phyloP scores from a whole-genome alignment of 345 rosid genomes.

The Linum usitatissimum region DNA sequence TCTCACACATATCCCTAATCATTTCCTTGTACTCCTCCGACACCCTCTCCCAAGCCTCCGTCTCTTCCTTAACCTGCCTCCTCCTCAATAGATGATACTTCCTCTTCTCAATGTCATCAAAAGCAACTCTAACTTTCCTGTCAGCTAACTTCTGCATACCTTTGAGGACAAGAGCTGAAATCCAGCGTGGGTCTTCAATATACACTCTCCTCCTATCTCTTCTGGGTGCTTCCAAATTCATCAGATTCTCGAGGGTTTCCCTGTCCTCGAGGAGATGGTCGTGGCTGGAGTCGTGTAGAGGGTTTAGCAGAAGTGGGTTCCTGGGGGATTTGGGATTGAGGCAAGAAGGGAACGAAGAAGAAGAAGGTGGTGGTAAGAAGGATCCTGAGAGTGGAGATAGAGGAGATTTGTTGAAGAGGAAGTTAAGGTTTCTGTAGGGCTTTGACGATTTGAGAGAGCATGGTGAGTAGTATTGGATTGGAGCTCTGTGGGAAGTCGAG shows the following conservation, averaged over 20 bases:
- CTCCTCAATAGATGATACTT: constrained; percentile 56
- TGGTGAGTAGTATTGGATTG: constrained; percentile 32
- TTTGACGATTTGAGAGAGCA: constrained; percentile 16
- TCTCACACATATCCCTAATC: constrained; percentile 72
- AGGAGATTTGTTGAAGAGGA: constrained; percentile 14
- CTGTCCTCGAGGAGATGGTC: constrained; percentile 23
- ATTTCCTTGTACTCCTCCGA: constrained; percentile 64
- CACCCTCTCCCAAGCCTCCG: constrained; percentile 86
- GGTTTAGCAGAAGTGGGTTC: constrained; percentile 14
- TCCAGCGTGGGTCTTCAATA: constrained; percentile 78
- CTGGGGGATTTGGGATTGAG: constrained; percentile 13
- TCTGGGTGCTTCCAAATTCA: constrained; percentile 20
- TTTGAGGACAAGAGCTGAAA: constrained; percentile 53
- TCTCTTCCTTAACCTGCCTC: constrained; percentile 76
- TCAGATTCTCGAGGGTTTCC: constrained; percentile 22
- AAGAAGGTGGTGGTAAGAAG: constrained; percentile 15
- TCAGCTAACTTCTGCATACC: constrained; percentile 37
- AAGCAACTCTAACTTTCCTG: constrained; percentile 38
- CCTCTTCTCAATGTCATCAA: constrained; percentile 42
- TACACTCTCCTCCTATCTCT: constrained; percentile 22
- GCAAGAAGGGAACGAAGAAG: constrained; percentile 25
- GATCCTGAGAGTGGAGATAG: constrained; percentile 13
- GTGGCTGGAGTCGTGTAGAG: constrained; percentile 16
- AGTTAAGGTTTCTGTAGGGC: constrained; percentile 35
- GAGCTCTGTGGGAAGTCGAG: constrained; percentile 31